These are phyloP conservation scores for Lentithecium fluviatile DNA, from an alignment of 495 filamentous ascomycete species.

Conservation along the genomic window DNA sequence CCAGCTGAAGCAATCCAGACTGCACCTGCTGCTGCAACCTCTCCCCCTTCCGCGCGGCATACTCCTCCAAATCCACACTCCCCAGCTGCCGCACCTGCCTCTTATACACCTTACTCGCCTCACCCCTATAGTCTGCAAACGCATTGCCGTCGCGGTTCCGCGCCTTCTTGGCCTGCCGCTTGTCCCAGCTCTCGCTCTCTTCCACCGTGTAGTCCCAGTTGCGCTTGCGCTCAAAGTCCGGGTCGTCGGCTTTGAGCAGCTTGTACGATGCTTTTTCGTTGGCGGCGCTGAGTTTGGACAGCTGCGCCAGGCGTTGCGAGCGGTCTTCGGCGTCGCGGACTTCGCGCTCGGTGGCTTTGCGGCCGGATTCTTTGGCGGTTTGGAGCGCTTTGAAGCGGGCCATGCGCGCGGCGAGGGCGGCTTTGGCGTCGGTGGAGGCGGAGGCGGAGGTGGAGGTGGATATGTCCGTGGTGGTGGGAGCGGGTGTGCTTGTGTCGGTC, in stretches of 20 bases:
- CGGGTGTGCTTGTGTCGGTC: not conserved
- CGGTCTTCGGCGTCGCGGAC: conserved; percentile 64
- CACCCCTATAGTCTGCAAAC: conserved; percentile 85
- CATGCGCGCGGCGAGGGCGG: conserved; percentile 28
- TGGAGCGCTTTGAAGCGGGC: conserved; percentile 79
- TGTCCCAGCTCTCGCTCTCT: conserved; percentile 91
- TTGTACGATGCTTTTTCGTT: conserved; percentile 87
- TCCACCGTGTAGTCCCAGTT: conserved; percentile 99
- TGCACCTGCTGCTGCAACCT: conserved; percentile 80
- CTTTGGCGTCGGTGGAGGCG: conserved; percentile 7
- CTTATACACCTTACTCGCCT: conserved; percentile 90
- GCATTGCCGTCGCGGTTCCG: conserved; percentile 78
- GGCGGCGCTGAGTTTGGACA: conserved; percentile 72
- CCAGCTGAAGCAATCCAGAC: conserved; percentile 78
- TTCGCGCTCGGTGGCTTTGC: conserved; percentile 79
- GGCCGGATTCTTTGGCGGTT: conserved; percentile 64
- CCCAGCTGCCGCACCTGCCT: conserved; percentile 70
- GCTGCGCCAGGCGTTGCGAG: conserved; percentile 56
- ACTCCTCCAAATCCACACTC: conserved; percentile 65
- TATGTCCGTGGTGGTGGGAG: not conserved
- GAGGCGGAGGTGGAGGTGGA: not conserved
- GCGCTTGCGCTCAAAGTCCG: conserved; percentile 94
- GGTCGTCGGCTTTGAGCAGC: conserved; percentile 83
- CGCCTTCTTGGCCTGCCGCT: conserved; percentile 80
- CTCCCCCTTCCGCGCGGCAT: conserved; percentile 80